Evolutionary conservation across 2,329 filamentous ascomycete genomes (phyloP), one percentile per base, ranked within the genome.

Genomic region (Camillea tinctor): DNA sequence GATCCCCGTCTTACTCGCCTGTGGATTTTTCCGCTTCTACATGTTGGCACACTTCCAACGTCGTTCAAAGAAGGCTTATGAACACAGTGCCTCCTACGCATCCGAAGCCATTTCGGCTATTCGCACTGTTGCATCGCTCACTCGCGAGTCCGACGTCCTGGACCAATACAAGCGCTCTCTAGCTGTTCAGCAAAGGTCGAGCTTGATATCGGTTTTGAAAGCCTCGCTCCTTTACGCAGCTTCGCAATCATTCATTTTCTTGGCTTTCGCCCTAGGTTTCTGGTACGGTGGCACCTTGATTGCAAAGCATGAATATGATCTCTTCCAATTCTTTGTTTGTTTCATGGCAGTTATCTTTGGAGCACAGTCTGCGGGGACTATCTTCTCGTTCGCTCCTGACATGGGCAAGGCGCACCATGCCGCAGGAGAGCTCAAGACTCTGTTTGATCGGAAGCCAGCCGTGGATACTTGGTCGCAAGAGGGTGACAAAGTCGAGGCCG

Each of bases 101-200:
- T 95, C 93, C 52, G 95, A 99, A 75, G 93, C 93, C 50, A 96
- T 96, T 30, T 93, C 92, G 1, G 91, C 93, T 6, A 97, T 98
- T 66, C 90, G 94, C 55, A 98, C 95, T 1, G 93, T 98, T 9
- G 94, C 93, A 3, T 91, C 92, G 8, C 83, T 99, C 51, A 97
- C 93, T 0, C 86, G 94, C 9, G 95, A 99, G 76, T 76, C 84
- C 0, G 92, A 97, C 70, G 92, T 98, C 2, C 83, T 92, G 68
- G 69, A 76, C 1, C 82, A 88, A 56, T 99, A 96, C 78, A 88
- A 85, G 61, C 73, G 76, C 1, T 86, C 86, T 54, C 84, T 95
- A 30, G 87, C 82, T 1, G 71, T 70, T 1, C 92, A 96, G 73
- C 87, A 88, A 54, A 84, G 82, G 57, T 79, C 81, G 52, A 91